Conservation (phyloP, 2,329 filamentous ascomycete genomes). For the Graphilbum fragrans region DNA sequence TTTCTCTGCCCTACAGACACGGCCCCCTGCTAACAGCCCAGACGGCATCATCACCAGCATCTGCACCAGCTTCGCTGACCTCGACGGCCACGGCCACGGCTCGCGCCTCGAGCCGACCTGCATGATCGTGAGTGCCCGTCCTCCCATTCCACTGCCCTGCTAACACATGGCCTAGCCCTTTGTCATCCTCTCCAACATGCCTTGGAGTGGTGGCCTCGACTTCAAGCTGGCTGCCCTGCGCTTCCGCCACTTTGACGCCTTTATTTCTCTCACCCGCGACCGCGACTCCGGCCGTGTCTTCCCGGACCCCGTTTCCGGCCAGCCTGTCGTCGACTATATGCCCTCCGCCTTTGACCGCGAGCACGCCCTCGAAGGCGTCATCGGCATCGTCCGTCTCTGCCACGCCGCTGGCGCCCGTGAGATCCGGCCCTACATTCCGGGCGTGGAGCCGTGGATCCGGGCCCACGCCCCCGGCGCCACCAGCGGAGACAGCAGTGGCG, state of each 20-base stretch:
- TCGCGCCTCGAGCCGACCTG: constrained; percentile 65
- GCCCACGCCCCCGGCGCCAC: constrained; percentile 31
- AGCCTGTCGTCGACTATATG: constrained; percentile 56
- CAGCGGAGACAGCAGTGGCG: too few species aligned
- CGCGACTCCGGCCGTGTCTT: constrained; percentile 64
- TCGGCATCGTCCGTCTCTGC: constrained; percentile 63
- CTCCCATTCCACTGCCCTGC: background rate
- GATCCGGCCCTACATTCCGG: constrained; percentile 55
- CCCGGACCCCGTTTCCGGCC: constrained; percentile 54
- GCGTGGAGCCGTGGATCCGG: constrained; percentile 42
- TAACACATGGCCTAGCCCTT: constrained; percentile 40
- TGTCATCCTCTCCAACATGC: constrained; percentile 46
- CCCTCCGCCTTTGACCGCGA: constrained; percentile 59
- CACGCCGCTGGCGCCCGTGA: constrained; percentile 72
- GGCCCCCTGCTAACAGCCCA: constrained; percentile 9
- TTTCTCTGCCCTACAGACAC: background rate
- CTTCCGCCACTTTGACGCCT: constrained; percentile 56
- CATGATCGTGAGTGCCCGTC: constrained; percentile 42
- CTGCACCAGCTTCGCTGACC: constrained; percentile 65
- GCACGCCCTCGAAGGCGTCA: constrained; percentile 57
- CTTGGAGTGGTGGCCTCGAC: constrained; percentile 56
- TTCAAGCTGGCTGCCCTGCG: constrained; percentile 61
- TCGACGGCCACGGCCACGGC: constrained; percentile 71
- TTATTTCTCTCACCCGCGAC: constrained; percentile 66
- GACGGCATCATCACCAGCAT: constrained; percentile 71